These are phyloP conservation scores for Dothistroma pini DNA, from an alignment of 2,329 filamentous ascomycete genomes.

Conservation along the genomic window DNA sequence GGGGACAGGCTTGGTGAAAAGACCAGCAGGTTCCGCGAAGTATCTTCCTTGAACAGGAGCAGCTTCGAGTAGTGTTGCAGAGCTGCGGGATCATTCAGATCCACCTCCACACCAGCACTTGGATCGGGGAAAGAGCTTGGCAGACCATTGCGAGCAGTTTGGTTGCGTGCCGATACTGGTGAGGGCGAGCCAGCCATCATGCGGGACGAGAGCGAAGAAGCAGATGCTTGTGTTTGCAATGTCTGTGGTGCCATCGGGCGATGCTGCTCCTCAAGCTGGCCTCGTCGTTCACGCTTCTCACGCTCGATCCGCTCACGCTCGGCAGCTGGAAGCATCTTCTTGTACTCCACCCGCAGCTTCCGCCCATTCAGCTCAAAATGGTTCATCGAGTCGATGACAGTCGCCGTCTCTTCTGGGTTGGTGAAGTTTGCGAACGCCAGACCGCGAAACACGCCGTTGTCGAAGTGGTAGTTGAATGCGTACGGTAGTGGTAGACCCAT, in stretches of 20 bases:
- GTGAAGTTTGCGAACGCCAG: conserved; percentile 98
- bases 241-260: conserved; percentile 62
- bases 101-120: conserved; percentile 57
- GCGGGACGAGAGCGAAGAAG: conserved; percentile 68
- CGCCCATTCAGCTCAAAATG: conserved; percentile 92
- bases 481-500: conserved; percentile 92
- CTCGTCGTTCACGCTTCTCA: conserved; percentile 92
- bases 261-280: conserved; percentile 96
- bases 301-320: conserved; percentile 94
- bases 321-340: conserved; percentile 96
- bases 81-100: conserved; percentile 86
- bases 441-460: conserved; percentile 93
- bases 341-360: conserved; percentile 95
- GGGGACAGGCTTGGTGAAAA: conserved; percentile 80
- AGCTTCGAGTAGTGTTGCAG: conserved; percentile 88
- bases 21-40: conserved; percentile 71
- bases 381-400: conserved; percentile 91
- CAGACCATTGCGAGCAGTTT: conserved; percentile 34
- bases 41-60: conserved; percentile 80
- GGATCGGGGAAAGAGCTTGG: conserved; percentile 30
- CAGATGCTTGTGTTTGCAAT: conserved; percentile 79
- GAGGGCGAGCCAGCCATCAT: conserved; percentile 61
- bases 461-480: conserved; percentile 99
- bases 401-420: conserved; percentile 85
- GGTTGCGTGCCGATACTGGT: conserved; percentile 58